These are phyloP conservation scores for Amphichorda felina DNA, from an alignment of 2,329 filamentous ascomycete species.

Conservation along the genomic window DNA sequence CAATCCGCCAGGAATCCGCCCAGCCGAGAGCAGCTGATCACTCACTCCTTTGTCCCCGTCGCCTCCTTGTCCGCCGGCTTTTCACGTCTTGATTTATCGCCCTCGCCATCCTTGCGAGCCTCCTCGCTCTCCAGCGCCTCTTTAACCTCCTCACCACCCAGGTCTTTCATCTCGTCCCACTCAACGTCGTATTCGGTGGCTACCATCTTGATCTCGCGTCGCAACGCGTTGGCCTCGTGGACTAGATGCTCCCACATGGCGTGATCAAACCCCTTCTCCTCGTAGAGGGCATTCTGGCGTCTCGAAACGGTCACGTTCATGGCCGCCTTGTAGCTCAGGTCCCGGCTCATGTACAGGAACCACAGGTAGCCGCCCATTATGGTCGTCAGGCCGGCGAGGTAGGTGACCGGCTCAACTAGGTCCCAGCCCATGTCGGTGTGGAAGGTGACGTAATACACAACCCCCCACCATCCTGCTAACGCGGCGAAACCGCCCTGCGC, in stretches of 20 bases:
- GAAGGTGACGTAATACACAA: slow-evolving; percentile 63
- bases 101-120: slow-evolving; percentile 26
- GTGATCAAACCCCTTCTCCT: slow-evolving; percentile 62
- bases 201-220: slow-evolving; percentile 68
- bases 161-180: slow-evolving; percentile 69
- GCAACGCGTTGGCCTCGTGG: slow-evolving; percentile 65
- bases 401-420: slow-evolving; percentile 81
- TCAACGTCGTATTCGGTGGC: slow-evolving; percentile 84
- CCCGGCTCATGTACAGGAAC: slow-evolving; percentile 87
- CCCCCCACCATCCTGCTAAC: slow-evolving; percentile 67
- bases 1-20: too few relatives aligned
- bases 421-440: slow-evolving; percentile 79
- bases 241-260: slow-evolving; percentile 67
- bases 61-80: slow-evolving; percentile 15
- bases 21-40: too few relatives aligned
- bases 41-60: too few relatives aligned
- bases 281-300: slow-evolving; percentile 67
- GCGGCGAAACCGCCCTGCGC: slow-evolving; percentile 69
- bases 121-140: slow-evolving; percentile 42
- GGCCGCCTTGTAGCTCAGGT: slow-evolving; percentile 76
- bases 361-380: slow-evolving; percentile 86
- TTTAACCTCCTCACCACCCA: slow-evolving; percentile 54
- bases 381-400: slow-evolving; percentile 74
- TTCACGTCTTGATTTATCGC: slow-evolving; percentile 20
- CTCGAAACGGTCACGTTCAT: slow-evolving; percentile 77